These are phyloP conservation scores for Earliella scabrosa DNA, from an alignment of 1,284 basidiomycete genomes.

Conservation along the genomic window DNA sequence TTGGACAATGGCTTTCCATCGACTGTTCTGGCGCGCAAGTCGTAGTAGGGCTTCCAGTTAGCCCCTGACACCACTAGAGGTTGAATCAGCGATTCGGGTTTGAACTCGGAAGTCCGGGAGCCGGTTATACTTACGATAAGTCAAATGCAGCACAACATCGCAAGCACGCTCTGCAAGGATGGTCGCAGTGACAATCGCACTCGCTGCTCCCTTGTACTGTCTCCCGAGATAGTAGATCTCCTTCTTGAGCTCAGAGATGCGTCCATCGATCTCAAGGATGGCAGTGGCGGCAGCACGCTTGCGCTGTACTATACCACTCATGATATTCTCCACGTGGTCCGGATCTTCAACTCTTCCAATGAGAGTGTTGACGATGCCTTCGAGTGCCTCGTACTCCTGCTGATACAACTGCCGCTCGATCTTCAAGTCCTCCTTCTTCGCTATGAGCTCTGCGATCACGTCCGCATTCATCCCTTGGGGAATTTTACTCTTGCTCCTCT, in stretches of 20 bases:
- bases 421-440: neutral
- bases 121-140: too few species aligned
- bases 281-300: neutral
- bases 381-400: conserved; percentile 29
- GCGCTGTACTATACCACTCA: neutral
- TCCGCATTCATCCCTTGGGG: too few species aligned
- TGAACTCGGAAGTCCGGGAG: too few species aligned
- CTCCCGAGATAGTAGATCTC: neutral
- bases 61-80: conserved; percentile 52
- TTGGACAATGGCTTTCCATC: conserved; percentile 47
- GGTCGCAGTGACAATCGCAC: neutral
- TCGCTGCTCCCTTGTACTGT: neutral
- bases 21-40: conserved; percentile 54
- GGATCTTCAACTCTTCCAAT: too few species aligned
- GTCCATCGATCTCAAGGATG: neutral
- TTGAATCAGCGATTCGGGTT: neutral
- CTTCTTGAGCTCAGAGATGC: neutral
- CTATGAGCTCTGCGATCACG: too few species aligned
- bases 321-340: neutral
- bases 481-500: too few species aligned
- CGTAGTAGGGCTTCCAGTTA: conserved; percentile 58
- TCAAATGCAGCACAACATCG: conserved; percentile 30
- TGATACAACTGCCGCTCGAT: conserved; percentile 24
- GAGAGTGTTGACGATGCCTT: neutral
- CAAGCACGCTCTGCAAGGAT: conserved; percentile 14